Base-by-base conservation (phyloP, 2,329 filamentous ascomycete genomes). In the Phialocephala subalpina region DNA sequence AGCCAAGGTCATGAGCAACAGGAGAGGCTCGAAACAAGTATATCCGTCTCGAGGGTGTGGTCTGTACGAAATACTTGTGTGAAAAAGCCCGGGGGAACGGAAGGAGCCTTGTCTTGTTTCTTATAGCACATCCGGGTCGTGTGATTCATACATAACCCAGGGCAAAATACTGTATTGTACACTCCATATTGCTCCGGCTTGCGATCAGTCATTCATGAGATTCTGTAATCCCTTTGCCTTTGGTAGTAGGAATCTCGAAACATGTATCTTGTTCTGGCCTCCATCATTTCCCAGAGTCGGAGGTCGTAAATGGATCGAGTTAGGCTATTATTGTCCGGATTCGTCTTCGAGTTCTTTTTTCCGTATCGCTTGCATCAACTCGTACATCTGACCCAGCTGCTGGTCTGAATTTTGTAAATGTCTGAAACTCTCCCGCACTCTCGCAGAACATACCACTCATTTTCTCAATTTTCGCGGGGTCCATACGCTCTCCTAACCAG, bases 311-410 rank as follows among this genome's bases (percentile, higher is more conserved):
- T 42, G 14, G 20, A 25, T 9, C 12, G 14, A 53, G 3, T 53
- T 18, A 18, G 1, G 14, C n/a, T 53, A 53, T 29, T 53, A 25
- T 29, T 53, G 9, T 22, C 20, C 33, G 6, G n/a, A 22, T 5
- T 70, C 66, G 12, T 72, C 70, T 58, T 72, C 73, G 3, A 69
- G 27, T 53, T 75, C 42, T 52, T 70, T 71, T 52, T 82, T 83
- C 69, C 80, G 79, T 65, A 97, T 97, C 1, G 92, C 87, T 77
- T 92, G 87, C 93, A 97, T 97, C 64, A 99, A 83, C 77, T 98
- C 95, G 76, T 97, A 97, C 72, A 99, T 81, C 79, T 99, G 96
- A 1, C 90, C 92, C 60, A 98, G 83, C 80, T 99, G 96, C 77
- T 98, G 92, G 77, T 98, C 94, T 97, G 22, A 20, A 16, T 22